These are phyloP conservation scores for Cercospora sp. DNA, from an alignment of 2,329 filamentous ascomycete genomes.

Conservation along the genomic window DNA sequence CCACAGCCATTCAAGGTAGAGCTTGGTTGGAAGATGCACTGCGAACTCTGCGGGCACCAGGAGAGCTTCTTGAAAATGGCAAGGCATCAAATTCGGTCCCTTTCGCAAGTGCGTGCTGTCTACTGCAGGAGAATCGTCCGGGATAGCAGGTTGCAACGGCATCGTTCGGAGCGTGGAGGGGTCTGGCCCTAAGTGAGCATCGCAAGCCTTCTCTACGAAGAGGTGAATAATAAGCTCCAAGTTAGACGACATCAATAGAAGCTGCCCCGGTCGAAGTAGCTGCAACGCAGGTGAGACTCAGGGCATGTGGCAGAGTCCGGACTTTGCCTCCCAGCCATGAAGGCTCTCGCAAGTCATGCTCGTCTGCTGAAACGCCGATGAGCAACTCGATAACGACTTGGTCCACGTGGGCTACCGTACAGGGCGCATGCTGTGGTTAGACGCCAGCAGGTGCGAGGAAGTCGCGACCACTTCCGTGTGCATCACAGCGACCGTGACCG, in stretches of 20 bases:
- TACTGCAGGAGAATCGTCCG: not conserved
- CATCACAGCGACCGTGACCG: too few species aligned
- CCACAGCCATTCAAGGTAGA: not conserved
- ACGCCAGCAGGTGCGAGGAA: not conserved
- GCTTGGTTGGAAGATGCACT: not conserved
- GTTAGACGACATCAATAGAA: not conserved
- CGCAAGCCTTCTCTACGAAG: not conserved
- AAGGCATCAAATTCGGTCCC: not conserved
- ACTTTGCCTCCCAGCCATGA: not conserved
- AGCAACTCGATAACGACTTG: not conserved
- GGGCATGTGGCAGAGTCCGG: not conserved
- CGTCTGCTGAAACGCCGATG: not conserved
- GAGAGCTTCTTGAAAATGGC: not conserved
- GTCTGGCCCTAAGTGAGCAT: not conserved
- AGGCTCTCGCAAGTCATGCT: not conserved
- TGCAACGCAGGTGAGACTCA: not conserved
- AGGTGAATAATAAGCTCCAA: not conserved
- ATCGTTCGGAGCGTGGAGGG: not conserved
- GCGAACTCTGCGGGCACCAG: not conserved
- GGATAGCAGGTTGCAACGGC: not conserved
- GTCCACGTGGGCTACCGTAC: not conserved
- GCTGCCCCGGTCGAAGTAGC: not conserved
- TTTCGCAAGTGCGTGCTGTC: not conserved
- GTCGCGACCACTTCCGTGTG: too few species aligned
- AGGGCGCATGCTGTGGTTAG: not conserved